phyloP scores from a whole-genome alignment of 202 grass and related monocot species.

The Dendrocalamus latiflorus region DNA sequence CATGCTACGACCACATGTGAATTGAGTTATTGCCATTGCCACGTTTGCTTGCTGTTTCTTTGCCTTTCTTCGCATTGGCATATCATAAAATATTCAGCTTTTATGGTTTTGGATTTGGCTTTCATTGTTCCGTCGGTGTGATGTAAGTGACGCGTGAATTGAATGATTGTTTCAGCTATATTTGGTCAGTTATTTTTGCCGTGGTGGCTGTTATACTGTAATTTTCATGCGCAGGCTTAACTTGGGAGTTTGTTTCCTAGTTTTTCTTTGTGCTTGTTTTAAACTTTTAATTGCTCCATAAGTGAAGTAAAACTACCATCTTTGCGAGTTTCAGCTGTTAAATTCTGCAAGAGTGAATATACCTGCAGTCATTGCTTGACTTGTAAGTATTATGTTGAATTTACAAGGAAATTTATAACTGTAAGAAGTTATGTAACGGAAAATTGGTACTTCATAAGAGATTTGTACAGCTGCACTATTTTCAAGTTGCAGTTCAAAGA shows the following conservation, averaged over 20 bases:
- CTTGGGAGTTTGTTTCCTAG: too few relatives aligned
- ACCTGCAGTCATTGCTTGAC: neutral
- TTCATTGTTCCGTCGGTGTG: neutral
- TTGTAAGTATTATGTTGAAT: neutral
- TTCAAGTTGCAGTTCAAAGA: neutral
- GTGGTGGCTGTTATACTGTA: neutral
- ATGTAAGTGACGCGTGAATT: neutral
- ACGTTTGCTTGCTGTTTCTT: constrained; percentile 14
- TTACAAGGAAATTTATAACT: neutral
- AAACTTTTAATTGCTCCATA: neutral
- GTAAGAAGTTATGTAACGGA: neutral
- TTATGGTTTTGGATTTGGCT: constrained; percentile 20
- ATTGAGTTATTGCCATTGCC: constrained; percentile 5
- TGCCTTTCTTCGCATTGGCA: neutral
- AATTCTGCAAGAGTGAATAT: neutral
- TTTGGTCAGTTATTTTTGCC: constrained; percentile 5
- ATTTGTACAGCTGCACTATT: neutral
- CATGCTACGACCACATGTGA: constrained; percentile 18
- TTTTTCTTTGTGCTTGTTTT: neutral
- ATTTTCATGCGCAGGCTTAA: neutral
- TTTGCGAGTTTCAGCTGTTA: neutral
- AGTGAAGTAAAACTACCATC: neutral
- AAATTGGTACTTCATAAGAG: neutral
- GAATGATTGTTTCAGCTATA: neutral
- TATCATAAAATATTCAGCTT: constrained; percentile 13